Conservation (phyloP, 2,329 filamentous ascomycete species). For the Diaporthe eres region DNA sequence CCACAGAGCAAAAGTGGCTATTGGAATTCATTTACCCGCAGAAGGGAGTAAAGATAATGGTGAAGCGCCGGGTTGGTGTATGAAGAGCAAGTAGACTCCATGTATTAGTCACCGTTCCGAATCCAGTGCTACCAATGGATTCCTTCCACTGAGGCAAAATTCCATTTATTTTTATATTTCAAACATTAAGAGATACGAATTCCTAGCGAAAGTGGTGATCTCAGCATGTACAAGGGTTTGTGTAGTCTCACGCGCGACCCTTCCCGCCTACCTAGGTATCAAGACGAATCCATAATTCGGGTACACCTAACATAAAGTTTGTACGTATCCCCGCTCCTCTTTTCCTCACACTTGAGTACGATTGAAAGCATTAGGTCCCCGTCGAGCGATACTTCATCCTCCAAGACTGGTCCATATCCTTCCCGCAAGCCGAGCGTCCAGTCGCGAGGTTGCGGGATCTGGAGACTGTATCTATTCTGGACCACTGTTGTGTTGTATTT, state of each 20-base stretch:
- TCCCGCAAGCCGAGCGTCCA: not conserved
- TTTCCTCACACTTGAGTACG: not conserved
- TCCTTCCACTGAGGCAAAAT: too few species aligned
- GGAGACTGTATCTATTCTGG: not conserved
- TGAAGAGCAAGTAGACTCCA: not conserved
- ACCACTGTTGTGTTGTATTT: not conserved
- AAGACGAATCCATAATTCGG: not conserved
- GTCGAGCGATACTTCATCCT: not conserved
- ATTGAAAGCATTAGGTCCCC: not conserved
- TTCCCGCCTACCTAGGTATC: not conserved
- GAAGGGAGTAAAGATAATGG: constrained; percentile 34
- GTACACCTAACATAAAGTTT: not conserved
- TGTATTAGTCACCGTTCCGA: too few species aligned
- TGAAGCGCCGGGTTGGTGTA: constrained; percentile 5
- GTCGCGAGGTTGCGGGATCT: not conserved
- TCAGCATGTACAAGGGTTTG: too few species aligned
- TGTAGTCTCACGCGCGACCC: too few species aligned
- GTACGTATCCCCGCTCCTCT: not conserved
- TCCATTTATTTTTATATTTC: too few species aligned
- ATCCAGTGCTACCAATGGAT: too few species aligned
- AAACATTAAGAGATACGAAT: too few species aligned
- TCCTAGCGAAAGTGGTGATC: too few species aligned
- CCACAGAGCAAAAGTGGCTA: constrained; percentile 33
- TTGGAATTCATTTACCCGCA: constrained; percentile 37
- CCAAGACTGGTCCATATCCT: not conserved